Evolutionary conservation across 2,329 filamentous ascomycete species (phyloP), one percentile per base, ranked within the genome.

Genomic region (Thermothelomyces thermophilus): DNA sequence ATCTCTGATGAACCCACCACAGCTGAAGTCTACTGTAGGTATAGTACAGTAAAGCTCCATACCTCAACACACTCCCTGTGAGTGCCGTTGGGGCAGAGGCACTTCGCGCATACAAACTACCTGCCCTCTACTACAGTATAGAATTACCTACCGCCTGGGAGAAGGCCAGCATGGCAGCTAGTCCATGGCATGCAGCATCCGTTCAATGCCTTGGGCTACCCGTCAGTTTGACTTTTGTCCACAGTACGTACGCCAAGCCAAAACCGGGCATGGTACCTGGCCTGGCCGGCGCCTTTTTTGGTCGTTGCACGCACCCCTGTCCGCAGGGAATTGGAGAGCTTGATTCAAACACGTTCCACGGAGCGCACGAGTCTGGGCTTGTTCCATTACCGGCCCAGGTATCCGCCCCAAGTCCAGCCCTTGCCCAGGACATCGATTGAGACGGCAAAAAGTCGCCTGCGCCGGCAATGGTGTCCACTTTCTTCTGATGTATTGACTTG

Each of bases 301-400:
- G 31, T 16, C 39, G 48, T 51, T 45, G 48, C 53, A 51, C 41
- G 43, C 35, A 46, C 41, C 48, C 51, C 36, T 44, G 40, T 36
- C 16, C 36, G 31, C 45, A 31, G 35, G 48, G 48, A 28, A 51
- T 41, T 36, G 41, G 19, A 30, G 34, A 42, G 30, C 39, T 49
- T 40, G 56, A 58, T 50, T 52, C 34, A 50, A 56, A 59, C 57
- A 59, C 57, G 57, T 59, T 58, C 57, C 57, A 57, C 54, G 47
- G n/a, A 55, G 53, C 54, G 40, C 24, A 50, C 52, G 22, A 49
- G 40, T 56, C 50, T 51, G 41, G 41, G 31, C 39, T 22, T 19
- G 28, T 11, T 34, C 41, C 35, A 45, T 24, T 37, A 31, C 41
- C 34, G 33, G 19, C 24, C 41, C 35, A 45, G 35, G 30, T 36